Evolutionary conservation across 2,329 filamentous ascomycete species (phyloP).

Genomic region (Neonectria punicea): DNA sequence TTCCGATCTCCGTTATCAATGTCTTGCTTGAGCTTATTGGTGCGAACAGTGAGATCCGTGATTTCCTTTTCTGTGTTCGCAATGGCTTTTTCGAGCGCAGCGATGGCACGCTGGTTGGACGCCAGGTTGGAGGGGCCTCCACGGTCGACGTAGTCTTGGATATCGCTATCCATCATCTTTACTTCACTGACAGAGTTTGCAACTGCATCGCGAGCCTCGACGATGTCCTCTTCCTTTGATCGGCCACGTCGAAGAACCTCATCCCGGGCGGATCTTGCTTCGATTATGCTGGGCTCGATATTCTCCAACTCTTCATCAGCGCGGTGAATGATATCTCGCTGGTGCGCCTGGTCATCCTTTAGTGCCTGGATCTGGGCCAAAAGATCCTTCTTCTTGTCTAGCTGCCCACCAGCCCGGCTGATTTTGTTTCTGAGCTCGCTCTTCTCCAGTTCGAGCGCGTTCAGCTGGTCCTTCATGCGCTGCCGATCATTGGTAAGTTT

Average conservation of each 20-base stretch:
- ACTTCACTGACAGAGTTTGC: slow-evolving; percentile 82
- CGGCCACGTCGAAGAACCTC: slow-evolving; percentile 79
- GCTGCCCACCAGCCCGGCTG: slow-evolving; percentile 73
- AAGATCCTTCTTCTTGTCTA: slow-evolving; percentile 83
- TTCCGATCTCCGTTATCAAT: slow-evolving; percentile 83
- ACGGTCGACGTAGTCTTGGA: slow-evolving; percentile 80
- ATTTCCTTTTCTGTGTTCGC: slow-evolving; percentile 74
- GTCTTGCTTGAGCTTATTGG: slow-evolving; percentile 82
- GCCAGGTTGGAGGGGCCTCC: slow-evolving; percentile 79
- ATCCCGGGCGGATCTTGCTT: slow-evolving; percentile 80
- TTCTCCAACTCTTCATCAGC: slow-evolving; percentile 78
- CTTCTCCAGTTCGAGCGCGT: slow-evolving; percentile 78
- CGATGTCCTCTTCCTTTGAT: slow-evolving; percentile 76
- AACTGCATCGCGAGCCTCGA: slow-evolving; percentile 76
- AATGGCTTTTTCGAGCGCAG: slow-evolving; percentile 73
- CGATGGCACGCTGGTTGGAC: slow-evolving; percentile 75
- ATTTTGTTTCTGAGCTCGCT: slow-evolving; percentile 81
- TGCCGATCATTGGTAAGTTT: slow-evolving; percentile 78
- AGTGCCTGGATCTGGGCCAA: slow-evolving; percentile 77
- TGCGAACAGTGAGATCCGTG: slow-evolving; percentile 71
- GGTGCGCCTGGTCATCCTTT: slow-evolving; percentile 73
- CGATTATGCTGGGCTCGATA: slow-evolving; percentile 80
- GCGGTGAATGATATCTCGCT: slow-evolving; percentile 75
- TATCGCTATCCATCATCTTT: slow-evolving; percentile 78
- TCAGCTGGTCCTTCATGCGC: slow-evolving; percentile 74